These are phyloP conservation scores for Prosopis cineraria DNA, from an alignment of 306 rosid genomes.

Conservation along the genomic window DNA sequence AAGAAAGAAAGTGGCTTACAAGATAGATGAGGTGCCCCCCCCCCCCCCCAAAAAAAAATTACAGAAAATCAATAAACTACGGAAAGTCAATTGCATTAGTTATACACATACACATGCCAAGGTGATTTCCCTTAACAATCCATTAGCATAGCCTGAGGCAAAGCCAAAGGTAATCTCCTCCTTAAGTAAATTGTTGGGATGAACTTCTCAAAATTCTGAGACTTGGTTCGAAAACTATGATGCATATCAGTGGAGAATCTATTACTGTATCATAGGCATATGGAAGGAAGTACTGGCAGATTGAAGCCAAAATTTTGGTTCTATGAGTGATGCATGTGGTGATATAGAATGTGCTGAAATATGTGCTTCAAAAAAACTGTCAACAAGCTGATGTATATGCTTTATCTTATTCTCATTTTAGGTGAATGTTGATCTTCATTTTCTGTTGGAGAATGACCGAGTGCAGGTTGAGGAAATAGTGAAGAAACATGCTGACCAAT, in stretches of 20 bases:
- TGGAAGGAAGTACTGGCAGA: not conserved
- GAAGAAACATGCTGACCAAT: conserved; percentile 56
- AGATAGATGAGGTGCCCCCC: not conserved
- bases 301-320: conserved; percentile 25
- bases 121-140: not conserved
- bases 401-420: conserved; percentile 31
- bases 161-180: not conserved
- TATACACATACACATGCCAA: not conserved
- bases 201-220: not conserved
- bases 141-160: not conserved
- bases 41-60: not conserved
- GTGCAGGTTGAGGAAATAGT: conserved; percentile 53
- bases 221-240: not conserved
- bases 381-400: conserved; percentile 17
- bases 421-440: conserved; percentile 56
- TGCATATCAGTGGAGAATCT: not conserved
- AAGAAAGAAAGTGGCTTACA: not conserved
- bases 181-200: not conserved
- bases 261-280: not conserved
- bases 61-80: not conserved
- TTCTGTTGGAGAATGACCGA: conserved; percentile 55
- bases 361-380: not conserved
- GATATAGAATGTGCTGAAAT: conserved; percentile 14
- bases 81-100: not conserved
- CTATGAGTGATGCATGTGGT: conserved; percentile 1